Base-by-base conservation (phyloP, 2,329 filamentous ascomycete genomes). In the Stylonectria norvegica region DNA sequence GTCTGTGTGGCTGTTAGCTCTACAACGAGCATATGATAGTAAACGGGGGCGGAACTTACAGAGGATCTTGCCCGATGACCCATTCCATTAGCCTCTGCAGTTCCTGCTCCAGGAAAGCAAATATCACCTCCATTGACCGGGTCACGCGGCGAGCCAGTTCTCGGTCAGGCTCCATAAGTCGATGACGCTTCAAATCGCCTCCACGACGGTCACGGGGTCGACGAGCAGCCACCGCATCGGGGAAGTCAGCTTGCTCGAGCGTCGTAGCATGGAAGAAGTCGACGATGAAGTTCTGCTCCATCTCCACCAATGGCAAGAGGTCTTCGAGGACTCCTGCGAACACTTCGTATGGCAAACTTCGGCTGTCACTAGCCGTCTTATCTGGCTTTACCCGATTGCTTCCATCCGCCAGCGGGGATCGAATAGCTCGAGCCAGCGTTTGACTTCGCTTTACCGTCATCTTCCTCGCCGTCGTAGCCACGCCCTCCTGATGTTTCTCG, bases 261-360 rank as follows among this genome's bases (percentile, higher is more conserved):
- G 89, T 94, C n/a, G 85, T 87, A 18, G 93, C 81, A 55, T 97
- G 91, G 75, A 97, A 97, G 63, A 96, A 93, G 53, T 95, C 89
- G n/a, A 95, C 83, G 34, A 96, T 74, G 60, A 97, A 98, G 60
- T 96, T 97, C 62, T 98, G 91, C 66, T 98, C 93, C 62, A 91
- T 90, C 53, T 89, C 83, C 43, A 96, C 82, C 40, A 95, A 75
- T 5, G 85, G 87, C 31, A 90, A 69, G 49, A 93, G 79, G 56
- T 96, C 89, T 42, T 93, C 85, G 46, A 96, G 68, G 10, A 88
- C 81, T 25, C 82, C 83, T 1, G 80, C 75, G 63, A 97, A 95
- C 3, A 88, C 81, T 63, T 95, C 89, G 53, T 83, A 91, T 0
- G 87, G 81, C 50, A 86, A 75, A 42, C 85, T 76, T 54, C 81